phyloP scores from a whole-genome alignment of 2,329 filamentous ascomycete genomes.

The Scopulariopsis brevicaulis region DNA sequence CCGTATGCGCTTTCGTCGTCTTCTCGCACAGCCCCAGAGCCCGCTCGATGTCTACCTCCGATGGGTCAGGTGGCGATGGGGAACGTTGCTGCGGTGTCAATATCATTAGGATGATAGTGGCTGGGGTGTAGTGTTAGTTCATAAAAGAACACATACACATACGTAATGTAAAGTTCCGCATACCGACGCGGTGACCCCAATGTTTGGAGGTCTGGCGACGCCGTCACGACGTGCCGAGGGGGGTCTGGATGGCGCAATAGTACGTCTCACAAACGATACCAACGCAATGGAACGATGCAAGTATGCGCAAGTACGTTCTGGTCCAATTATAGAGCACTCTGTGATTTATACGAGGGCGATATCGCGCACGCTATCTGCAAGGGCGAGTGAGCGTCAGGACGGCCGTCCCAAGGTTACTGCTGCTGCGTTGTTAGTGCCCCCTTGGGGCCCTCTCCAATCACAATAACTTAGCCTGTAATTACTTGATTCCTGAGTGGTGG shows the following conservation, averaged over 20 bases:
- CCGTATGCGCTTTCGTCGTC: conserved; percentile 29
- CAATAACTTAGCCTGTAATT: neutral
- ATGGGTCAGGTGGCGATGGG: neutral
- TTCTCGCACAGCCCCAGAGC: conserved; percentile 26
- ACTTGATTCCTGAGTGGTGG: neutral
- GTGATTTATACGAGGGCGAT: neutral
- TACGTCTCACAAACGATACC: neutral
- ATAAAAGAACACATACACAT: neutral
- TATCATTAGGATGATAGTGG: conserved; percentile 25
- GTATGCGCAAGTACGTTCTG: neutral
- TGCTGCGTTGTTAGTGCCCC: neutral
- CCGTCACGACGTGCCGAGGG: neutral
- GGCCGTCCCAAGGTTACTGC: neutral
- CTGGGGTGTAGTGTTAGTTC: conserved; percentile 13
- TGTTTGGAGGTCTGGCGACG: neutral
- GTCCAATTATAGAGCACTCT: neutral
- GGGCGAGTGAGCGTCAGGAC: neutral
- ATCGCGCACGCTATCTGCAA: neutral
- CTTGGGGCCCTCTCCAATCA: too few species aligned
- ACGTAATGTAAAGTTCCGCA: neutral
- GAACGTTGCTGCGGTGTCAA: too few species aligned
- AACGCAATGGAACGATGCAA: neutral
- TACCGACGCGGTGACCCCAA: neutral
- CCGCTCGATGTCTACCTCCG: conserved; percentile 11
- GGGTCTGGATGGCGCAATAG: neutral